These are phyloP conservation scores for Parascedosporium putredinis DNA, from an alignment of 2,329 filamentous ascomycete species.

Conservation along the genomic window DNA sequence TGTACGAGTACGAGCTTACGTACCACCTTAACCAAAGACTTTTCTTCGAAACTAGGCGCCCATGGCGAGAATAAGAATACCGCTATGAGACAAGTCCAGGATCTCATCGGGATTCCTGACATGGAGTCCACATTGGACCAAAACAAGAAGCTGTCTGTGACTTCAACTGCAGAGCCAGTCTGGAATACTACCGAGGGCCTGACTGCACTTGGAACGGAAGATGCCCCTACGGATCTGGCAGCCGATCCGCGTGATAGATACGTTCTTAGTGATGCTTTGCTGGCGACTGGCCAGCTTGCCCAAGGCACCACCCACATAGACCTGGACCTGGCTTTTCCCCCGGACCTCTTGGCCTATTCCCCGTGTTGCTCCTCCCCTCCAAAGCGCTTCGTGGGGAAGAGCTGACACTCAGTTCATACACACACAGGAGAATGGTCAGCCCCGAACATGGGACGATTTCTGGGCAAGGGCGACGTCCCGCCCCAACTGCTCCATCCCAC, in stretches of 20 bases:
- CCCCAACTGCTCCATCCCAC: neutral
- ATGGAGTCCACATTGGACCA: too few relatives aligned
- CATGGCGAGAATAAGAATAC: neutral
- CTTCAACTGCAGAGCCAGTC: too few relatives aligned
- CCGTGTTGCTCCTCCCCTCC: neutral
- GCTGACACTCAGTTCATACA: neutral
- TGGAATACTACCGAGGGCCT: too few relatives aligned
- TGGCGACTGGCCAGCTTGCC: too few relatives aligned
- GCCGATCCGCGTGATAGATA: too few relatives aligned
- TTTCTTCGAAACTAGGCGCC: neutral
- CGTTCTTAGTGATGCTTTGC: too few relatives aligned
- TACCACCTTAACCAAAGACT: neutral
- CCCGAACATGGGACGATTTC: neutral
- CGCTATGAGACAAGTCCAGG: neutral
- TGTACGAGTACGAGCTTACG: neutral
- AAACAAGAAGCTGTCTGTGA: too few relatives aligned
- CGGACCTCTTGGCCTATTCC: too few relatives aligned
- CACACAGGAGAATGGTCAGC: neutral
- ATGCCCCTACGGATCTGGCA: too few relatives aligned
- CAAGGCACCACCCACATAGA: too few relatives aligned
- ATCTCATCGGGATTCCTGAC: neutral
- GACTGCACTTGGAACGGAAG: too few relatives aligned
- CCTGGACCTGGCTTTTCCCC: too few relatives aligned
- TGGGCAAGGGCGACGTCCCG: neutral
- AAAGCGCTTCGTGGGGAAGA: neutral